Evolutionary conservation across 441 rosid genomes (phyloP), one percentile per base, ranked within the genome.

Genomic region (Pelargonium fulgidum): DNA sequence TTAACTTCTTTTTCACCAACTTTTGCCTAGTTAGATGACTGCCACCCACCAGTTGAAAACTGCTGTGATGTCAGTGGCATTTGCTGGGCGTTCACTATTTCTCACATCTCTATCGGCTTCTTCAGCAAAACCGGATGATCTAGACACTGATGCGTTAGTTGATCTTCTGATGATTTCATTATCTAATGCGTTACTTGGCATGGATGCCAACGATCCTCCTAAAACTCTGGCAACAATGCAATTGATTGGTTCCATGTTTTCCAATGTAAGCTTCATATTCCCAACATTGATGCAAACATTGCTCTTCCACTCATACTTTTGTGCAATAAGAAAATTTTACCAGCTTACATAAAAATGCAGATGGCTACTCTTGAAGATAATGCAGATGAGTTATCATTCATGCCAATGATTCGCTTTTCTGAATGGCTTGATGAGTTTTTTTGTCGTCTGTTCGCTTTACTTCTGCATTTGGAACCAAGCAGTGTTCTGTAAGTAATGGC

Each of bases 191-290:
- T 84, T 95, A 74, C 96, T 91, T 82, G 99, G 99, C 48, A 95
- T 95, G 93, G 99, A 95, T 85, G 99, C 98, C 75, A 95, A 95
- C 74, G 99, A 95, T 77, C 99, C 99, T 74, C 99, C 98, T 29
- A 95, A 95, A 84, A 90, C 99, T 67, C 83, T 89, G 86, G 98
- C 98, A 70, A 92, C 96, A 52, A 85, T 95, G 98, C 99, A 95
- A 80, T 80, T 92, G 73, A 92, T 95, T 81, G 97, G 99, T 77
- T 92, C 98, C 75, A 88, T 92, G 79, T 95, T 95, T 87, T 95
- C 99, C 81, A 95, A 90, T 85, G 99, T 95, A 84, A 86, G 90
- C 82, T 73, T 72, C 59, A 64, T 71, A 52, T 42, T 54, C 56
- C 44, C 1, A 39, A 36, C 52, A 54, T 68, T 63, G 45, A 29